Base-by-base conservation (phyloP, 2,329 filamentous ascomycete genomes). In the Epichloe aotearoae region DNA sequence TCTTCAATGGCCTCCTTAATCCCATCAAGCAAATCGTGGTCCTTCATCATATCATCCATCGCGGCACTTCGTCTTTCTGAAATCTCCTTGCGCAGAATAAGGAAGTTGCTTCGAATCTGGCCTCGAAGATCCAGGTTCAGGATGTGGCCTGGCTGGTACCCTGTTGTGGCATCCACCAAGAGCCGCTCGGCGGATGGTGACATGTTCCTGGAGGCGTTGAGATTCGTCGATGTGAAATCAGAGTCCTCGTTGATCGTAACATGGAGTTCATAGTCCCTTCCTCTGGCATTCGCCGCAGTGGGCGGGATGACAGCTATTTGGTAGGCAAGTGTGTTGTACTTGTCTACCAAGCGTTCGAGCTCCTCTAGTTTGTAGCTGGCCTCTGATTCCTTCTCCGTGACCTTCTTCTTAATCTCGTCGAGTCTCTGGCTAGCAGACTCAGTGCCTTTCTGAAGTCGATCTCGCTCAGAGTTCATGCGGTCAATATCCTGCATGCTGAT, bases 401-500 rank as follows among this genome's bases (percentile, higher is more conserved):
- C 85, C 57, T 81, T 84, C 57, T 80, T 84, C 71, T 94, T 94
- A 8, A 84, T 79, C 55, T 97, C 93, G 52, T 96, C 90, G 0
- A 96, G 74, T 49, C 88, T 79, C 50, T 79, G 75, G 5, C 80
- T 76, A 0, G 88, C 86, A 2, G 83, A 79, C 59, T 95, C 88
- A 43, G 95, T 84, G 41, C 84, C 86, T 60, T 85, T 90, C 57
- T 95, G 88, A n/a, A 98, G 77, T 45, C 93, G 83, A 62, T 98
- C 93, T 49, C 90, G 83, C 66, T 98, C 93, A 37, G 87, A 84
- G 59, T 89, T 95, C 91, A 98, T 96, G 66, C 93, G 88, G 75
- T 98, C 93, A 63, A 98, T 97, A 76, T 98, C 93, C 69, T 93
- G 86, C 69, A 96, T 94, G 61, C 89, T 94, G 64, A 98, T 90